Evolutionary conservation across 192 early-diverging fungal genomes (phyloP).

Genomic region (Diversispora epigaea): DNA sequence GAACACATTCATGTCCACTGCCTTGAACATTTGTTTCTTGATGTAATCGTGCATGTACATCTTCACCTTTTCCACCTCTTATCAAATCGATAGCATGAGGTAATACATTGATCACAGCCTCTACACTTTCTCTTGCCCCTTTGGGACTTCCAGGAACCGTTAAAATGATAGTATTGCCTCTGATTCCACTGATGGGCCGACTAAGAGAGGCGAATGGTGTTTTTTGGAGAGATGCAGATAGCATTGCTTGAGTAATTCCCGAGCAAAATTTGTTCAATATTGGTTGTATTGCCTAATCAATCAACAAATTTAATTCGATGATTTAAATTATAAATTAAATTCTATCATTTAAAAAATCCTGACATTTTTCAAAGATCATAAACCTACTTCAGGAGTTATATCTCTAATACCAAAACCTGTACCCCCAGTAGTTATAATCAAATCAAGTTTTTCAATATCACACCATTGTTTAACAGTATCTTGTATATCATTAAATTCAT

Average conservation of each 20-base stretch:
- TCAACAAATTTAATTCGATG: too few species aligned
- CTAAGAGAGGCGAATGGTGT: conserved; percentile 91
- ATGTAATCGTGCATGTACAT: conserved; percentile 55
- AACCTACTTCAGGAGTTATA: conserved; percentile 77
- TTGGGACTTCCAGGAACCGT: conserved; percentile 90
- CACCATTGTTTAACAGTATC: conserved; percentile 52
- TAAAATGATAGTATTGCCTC: conserved; percentile 63
- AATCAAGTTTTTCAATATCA: conserved; percentile 49
- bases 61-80: conserved; percentile 57
- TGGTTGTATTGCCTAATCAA: conserved; percentile 64
- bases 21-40: conserved; percentile 20
- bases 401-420: conserved; percentile 89
- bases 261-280: conserved; percentile 67
- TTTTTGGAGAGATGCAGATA: conserved; percentile 69
- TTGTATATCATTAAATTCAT: conserved; percentile 56
- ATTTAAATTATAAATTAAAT: too few species aligned
- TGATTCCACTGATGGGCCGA: conserved; percentile 69
- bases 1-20: conserved; percentile 34
- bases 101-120: conserved; percentile 68
- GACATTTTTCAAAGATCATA: too few species aligned
- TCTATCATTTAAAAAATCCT: too few species aligned
- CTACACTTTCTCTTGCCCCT: conserved; percentile 81
- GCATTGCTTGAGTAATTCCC: conserved; percentile 78
- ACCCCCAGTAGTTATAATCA: conserved; percentile 88
- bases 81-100: conserved; percentile 81